These are phyloP conservation scores for Eurotiales sp. DNA, from an alignment of 2,329 filamentous ascomycete genomes.

Conservation along the genomic window DNA sequence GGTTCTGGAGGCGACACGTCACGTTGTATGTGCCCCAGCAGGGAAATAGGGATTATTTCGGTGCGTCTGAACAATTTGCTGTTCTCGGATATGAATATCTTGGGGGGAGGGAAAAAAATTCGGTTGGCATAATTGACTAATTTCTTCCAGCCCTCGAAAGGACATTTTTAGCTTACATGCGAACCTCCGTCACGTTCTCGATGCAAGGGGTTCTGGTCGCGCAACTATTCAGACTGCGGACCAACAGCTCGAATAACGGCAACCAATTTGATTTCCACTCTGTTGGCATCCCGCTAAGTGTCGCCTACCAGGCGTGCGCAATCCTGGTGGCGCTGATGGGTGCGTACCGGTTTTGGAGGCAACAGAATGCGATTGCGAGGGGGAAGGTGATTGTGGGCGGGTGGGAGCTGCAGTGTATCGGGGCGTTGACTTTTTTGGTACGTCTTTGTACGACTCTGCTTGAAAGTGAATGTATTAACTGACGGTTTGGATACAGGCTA, in stretches of 20 bases:
- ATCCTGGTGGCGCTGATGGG: conserved; percentile 53
- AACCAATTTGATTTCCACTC: conserved; percentile 55
- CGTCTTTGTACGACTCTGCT: conserved; percentile 28
- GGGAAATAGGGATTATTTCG: conserved; percentile 41
- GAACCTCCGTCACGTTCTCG: conserved; percentile 65
- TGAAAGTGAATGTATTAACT: neutral
- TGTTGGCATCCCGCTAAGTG: conserved; percentile 58
- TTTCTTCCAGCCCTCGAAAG: conserved; percentile 61
- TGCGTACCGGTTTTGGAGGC: conserved; percentile 56
- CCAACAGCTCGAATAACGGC: conserved; percentile 22
- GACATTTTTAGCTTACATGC: conserved; percentile 69
- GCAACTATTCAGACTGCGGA: conserved; percentile 63
- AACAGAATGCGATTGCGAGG: conserved; percentile 56
- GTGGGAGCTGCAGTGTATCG: conserved; percentile 54
- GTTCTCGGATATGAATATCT: no score
- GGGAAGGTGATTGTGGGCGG: conserved; percentile 58
- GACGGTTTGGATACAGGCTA: conserved; percentile 5
- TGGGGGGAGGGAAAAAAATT: no score
- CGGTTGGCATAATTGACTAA: no score
- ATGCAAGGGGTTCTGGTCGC: conserved; percentile 63
- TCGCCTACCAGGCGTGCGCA: conserved; percentile 48
- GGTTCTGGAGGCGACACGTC: conserved; percentile 69
- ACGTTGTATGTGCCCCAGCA: conserved; percentile 36
- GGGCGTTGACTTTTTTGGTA: conserved; percentile 46
- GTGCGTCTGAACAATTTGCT: no score